Base-by-base conservation (phyloP, 192 early-diverging fungal species). In the Umbelopsis vinacea region DNA sequence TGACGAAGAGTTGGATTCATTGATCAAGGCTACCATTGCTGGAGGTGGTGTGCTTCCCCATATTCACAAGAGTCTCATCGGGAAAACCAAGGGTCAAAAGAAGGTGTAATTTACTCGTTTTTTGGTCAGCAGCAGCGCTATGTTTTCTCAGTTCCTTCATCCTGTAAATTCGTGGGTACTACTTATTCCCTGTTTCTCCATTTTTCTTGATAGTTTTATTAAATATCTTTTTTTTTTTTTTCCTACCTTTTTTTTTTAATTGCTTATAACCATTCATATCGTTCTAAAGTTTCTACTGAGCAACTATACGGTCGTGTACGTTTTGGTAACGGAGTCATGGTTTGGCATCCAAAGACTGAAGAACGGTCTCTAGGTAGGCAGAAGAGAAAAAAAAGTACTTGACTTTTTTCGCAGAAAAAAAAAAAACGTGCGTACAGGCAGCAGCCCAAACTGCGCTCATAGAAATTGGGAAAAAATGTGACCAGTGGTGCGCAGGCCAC, bases 21-120 rank as follows among this genome's bases (percentile, higher is more conserved):
- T 96, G 71, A 93, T 96, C 81, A 89, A 90, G 70, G 94, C 93
- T 40, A 96, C 94, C 33, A 96, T 95, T 78, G 92, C 94, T 24
- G 93, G 93, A 67, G 95, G 95, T 79, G 91, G 91, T 85, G 92
- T 93, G 38, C 83, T 93, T 52, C 92, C 92, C 38, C 87, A 88
- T 76, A 88, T 88, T 78, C 87, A 88, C 74, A 88, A 86, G 68
- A 81, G 80, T n/a, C 82, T 88, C 50, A 74, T 86, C 70, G 79
- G 82, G 45, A 86, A 82, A 57, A 79, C 85, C 37, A 83, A 86
- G 74, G 72, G 76, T 54, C 77, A 75, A 24, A 82, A 85, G 69
- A 84, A 84, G 76, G 48, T 38, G 23, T 78, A 78, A 73, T 26
- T 43, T 68, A 46, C 23, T 26, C 12, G 0, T 19, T 52, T 26